Conservation (phyloP, 352 stramenopile genomes). For the Thalassiosira livingstoniorum region DNA sequence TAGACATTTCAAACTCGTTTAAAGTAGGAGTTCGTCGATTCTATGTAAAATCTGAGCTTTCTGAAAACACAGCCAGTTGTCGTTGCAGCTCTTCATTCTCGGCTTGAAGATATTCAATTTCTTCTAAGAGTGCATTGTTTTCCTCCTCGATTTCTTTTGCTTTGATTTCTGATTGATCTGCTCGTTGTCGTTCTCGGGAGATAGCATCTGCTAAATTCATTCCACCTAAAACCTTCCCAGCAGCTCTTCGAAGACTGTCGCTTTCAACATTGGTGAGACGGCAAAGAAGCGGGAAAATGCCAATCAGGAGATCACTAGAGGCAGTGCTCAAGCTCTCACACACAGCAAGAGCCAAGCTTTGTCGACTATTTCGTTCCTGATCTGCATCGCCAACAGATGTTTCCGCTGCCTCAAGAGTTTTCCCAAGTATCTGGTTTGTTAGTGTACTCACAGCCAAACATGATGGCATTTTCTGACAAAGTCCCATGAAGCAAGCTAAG, state of each 20-base stretch:
- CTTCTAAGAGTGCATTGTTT: conserved; percentile 64
- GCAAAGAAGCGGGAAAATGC: conserved; percentile 61
- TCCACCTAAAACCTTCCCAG: conserved; percentile 60
- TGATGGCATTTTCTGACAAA: conserved; percentile 61
- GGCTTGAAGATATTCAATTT: conserved; percentile 63
- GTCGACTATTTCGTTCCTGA: conserved; percentile 42
- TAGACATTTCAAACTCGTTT: too few species aligned
- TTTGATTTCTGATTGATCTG: conserved; percentile 52
- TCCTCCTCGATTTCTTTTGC: conserved; percentile 64
- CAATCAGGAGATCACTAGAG: conserved; percentile 57
- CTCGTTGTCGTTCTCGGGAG: conserved; percentile 48
- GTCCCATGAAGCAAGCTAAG: conserved; percentile 65
- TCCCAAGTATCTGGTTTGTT: conserved; percentile 62
- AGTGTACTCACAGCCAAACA: conserved; percentile 44
- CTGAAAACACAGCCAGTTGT: conserved; percentile 50
- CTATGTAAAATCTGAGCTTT: conserved; percentile 44
- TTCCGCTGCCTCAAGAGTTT: conserved; percentile 44
- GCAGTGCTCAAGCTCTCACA: conserved; percentile 63
- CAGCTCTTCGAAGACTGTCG: conserved; percentile 61
- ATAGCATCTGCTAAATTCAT: conserved; percentile 62
- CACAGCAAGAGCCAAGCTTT: conserved; percentile 63
- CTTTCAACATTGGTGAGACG: conserved; percentile 65
- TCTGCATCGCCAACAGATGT: conserved; percentile 11
- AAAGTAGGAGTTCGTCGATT: too few species aligned
- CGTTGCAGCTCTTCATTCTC: conserved; percentile 64